phyloP scores from a whole-genome alignment of 2,329 filamentous ascomycete genomes.

The Trichophyton schoenleinii region DNA sequence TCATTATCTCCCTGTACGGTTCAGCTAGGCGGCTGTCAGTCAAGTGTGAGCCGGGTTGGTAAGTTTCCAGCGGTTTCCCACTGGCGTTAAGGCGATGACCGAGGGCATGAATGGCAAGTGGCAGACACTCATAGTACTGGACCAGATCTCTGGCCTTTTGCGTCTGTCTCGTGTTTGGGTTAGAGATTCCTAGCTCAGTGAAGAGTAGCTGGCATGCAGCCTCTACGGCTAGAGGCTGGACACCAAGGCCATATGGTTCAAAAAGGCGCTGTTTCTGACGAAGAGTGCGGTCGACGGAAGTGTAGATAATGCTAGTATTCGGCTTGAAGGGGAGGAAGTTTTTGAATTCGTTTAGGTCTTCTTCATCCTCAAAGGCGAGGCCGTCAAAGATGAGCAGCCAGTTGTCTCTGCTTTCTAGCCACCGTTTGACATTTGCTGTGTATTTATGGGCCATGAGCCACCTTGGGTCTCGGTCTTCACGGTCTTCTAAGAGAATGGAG shows the following conservation, averaged over 20 bases:
- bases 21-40: slow-evolving; percentile 43
- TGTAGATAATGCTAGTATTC: slow-evolving; percentile 55
- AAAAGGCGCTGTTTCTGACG: slow-evolving; percentile 45
- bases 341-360: slow-evolving; percentile 38
- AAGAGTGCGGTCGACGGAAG: slow-evolving; percentile 50
- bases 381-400: slow-evolving; percentile 60
- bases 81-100: slow-evolving; percentile 50
- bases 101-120: slow-evolving; percentile 55
- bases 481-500: slow-evolving; percentile 34
- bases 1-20: slow-evolving; percentile 37
- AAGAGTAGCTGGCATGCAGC: slow-evolving; percentile 51
- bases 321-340: slow-evolving; percentile 53
- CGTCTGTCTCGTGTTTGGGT: slow-evolving; percentile 44
- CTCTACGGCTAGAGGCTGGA: slow-evolving; percentile 42
- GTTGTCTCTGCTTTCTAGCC: slow-evolving; percentile 49
- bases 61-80: slow-evolving; percentile 49
- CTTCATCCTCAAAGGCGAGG: slow-evolving; percentile 47
- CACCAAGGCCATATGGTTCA: slow-evolving; percentile 46
- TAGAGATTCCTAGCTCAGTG: slow-evolving; percentile 48
- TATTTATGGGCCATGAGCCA: slow-evolving; percentile 36
- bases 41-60: slow-evolving; percentile 43
- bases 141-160: slow-evolving; percentile 50
- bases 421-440: slow-evolving; percentile 46
- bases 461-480: slow-evolving; percentile 26
- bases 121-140: slow-evolving; percentile 50